These are phyloP conservation scores for Coleophoma eucalyptorum DNA, from an alignment of 2,329 filamentous ascomycete species.

Conservation along the genomic window DNA sequence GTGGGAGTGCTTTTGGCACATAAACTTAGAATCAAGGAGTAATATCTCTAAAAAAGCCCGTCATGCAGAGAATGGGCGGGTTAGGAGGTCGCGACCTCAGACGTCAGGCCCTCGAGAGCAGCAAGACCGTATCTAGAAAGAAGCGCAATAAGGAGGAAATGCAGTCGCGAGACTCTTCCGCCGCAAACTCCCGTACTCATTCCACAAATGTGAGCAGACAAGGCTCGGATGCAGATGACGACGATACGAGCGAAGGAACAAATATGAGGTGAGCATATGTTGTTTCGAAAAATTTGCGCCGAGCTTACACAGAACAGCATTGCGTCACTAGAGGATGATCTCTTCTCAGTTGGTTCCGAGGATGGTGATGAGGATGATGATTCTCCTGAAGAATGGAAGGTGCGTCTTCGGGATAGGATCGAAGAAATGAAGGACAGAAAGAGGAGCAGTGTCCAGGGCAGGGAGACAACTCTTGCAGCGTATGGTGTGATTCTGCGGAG, in stretches of 20 bases:
- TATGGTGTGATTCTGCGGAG: slow-evolving; percentile 58
- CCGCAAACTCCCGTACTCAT: slow-evolving; percentile 40
- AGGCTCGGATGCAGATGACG: slow-evolving; percentile 50
- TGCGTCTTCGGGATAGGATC: slow-evolving; percentile 54
- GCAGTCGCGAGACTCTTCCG: slow-evolving; percentile 43
- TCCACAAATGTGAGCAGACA: slow-evolving; percentile 45
- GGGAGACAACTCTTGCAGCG: slow-evolving; percentile 53
- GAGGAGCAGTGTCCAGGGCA: slow-evolving; percentile 59
- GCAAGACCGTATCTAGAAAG: slow-evolving; percentile 56
- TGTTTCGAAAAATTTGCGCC: background rate
- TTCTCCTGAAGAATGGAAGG: slow-evolving; percentile 49
- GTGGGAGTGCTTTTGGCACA: too few species aligned
- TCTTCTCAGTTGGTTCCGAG: slow-evolving; percentile 40
- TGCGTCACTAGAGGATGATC: slow-evolving; percentile 15
- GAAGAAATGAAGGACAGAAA: slow-evolving; percentile 66
- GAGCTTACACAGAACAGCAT: slow-evolving; percentile 1
- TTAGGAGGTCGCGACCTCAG: slow-evolving; percentile 31
- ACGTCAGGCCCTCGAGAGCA: slow-evolving; percentile 51
- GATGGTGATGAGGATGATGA: slow-evolving; percentile 34
- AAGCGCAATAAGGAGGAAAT: slow-evolving; percentile 38
- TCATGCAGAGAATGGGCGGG: slow-evolving; percentile 28
- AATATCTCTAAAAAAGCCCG: background rate
- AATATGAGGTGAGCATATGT: slow-evolving; percentile 42
- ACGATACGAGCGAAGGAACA: slow-evolving; percentile 47
- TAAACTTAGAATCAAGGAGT: too few species aligned